Conservation (phyloP, 306 rosid species). For the Corylus americana region DNA sequence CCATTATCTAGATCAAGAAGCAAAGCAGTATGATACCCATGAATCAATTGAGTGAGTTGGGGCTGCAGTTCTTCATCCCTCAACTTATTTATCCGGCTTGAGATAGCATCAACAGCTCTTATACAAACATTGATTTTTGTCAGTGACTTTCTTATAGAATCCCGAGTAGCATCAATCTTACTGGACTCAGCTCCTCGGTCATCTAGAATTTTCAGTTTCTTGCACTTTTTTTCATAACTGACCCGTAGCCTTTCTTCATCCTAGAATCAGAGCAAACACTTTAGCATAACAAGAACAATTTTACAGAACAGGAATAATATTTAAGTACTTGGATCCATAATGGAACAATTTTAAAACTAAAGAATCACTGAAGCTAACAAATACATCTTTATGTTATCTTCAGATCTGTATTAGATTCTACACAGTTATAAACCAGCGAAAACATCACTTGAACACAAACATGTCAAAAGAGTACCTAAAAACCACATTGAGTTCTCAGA, state of each 20-base stretch:
- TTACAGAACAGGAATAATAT: constrained; percentile 14
- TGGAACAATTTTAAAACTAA: background rate
- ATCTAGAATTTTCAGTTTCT: constrained; percentile 77
- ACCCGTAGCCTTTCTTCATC: constrained; percentile 90
- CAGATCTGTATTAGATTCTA: constrained; percentile 18
- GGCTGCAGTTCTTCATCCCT: constrained; percentile 95
- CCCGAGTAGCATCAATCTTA: constrained; percentile 80
- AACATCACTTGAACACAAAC: background rate
- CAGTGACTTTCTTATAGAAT: constrained; percentile 67
- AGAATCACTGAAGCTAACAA: constrained; percentile 4
- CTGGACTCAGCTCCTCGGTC: constrained; percentile 78
- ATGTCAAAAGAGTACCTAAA: background rate
- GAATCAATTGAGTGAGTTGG: constrained; percentile 75
- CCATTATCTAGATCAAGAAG: constrained; percentile 19
- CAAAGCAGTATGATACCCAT: constrained; percentile 68
- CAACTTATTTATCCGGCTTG: constrained; percentile 72
- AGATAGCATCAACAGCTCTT: constrained; percentile 73
- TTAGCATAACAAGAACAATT: constrained; percentile 21
- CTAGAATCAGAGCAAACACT: constrained; percentile 42
- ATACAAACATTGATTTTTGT: constrained; percentile 85
- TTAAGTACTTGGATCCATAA: background rate
- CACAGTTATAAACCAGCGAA: background rate
- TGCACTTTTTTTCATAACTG: constrained; percentile 77
- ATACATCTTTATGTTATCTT: constrained; percentile 7
- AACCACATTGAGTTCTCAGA: background rate